phyloP scores from a whole-genome alignment of 23 red algal species.

The Gracilaria caudata region DNA sequence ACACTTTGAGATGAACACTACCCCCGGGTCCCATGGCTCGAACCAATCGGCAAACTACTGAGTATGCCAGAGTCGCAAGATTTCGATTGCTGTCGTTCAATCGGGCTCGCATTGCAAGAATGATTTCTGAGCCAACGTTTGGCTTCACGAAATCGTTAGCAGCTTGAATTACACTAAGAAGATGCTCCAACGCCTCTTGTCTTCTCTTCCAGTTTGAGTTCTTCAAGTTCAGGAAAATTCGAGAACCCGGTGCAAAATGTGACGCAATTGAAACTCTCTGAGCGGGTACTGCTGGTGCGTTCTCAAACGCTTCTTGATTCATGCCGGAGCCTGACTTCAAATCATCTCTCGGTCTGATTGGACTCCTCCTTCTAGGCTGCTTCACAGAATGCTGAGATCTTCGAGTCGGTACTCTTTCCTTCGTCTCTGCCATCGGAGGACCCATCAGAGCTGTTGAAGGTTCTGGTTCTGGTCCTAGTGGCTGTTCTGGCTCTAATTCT shows the following conservation, averaged over 20 bases:
- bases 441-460: background rate
- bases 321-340: background rate
- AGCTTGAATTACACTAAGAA: slow-evolving; percentile 42
- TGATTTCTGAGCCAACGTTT: slow-evolving; percentile 62
- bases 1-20: slow-evolving; percentile 43
- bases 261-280: slow-evolving; percentile 54
- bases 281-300: background rate
- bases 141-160: slow-evolving; percentile 64
- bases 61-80: slow-evolving; percentile 67
- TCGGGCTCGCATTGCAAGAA: slow-evolving; percentile 67
- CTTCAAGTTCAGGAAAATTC: slow-evolving; percentile 64
- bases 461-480: slow-evolving; percentile 1
- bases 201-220: slow-evolving; percentile 84
- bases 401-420: background rate
- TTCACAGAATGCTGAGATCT: background rate
- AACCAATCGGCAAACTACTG: slow-evolving; percentile 56
- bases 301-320: background rate
- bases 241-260: slow-evolving; percentile 61
- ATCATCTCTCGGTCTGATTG: background rate
- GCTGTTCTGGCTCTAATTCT: slow-evolving; percentile 1
- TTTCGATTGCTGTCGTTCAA: slow-evolving; percentile 86
- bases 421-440: background rate
- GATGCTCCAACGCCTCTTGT: slow-evolving; percentile 67
- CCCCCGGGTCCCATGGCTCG: slow-evolving; percentile 64
- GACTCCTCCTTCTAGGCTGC: slow-evolving; percentile 23